Evolutionary conservation across 306 rosid species (phyloP).

Genomic region (Quercus glauca): DNA sequence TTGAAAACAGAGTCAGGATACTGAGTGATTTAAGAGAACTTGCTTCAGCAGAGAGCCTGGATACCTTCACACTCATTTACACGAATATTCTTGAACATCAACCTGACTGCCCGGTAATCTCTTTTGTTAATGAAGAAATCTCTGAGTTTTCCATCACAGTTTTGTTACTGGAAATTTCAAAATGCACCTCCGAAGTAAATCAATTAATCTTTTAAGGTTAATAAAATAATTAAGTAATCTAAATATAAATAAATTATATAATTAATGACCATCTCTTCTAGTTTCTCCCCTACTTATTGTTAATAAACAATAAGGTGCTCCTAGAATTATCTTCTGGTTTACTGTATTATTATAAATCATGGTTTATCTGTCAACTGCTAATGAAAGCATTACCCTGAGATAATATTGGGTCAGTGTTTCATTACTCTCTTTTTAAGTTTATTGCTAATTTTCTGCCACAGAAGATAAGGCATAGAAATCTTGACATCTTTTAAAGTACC

Average conservation of each 20-base stretch:
- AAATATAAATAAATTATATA: not conserved
- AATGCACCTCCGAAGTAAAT: not conserved
- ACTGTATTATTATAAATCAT: no score
- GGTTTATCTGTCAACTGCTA: not conserved
- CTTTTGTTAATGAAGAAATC: not conserved
- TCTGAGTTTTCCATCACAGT: not conserved
- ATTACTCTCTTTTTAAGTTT: not conserved
- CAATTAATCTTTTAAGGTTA: not conserved
- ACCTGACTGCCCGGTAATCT: slow-evolving; percentile 95
- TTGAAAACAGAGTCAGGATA: slow-evolving; percentile 74
- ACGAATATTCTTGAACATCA: slow-evolving; percentile 95
- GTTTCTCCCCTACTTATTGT: not conserved
- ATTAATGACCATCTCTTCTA: not conserved
- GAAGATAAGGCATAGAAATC: not conserved
- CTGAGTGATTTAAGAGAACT: slow-evolving; percentile 89
- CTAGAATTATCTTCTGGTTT: not conserved
- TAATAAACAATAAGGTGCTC: not conserved
- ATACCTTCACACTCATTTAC: slow-evolving; percentile 81
- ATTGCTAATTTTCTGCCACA: not conserved
- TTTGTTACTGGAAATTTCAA: not conserved
- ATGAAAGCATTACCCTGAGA: not conserved
- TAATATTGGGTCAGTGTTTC: not conserved
- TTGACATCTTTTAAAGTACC: not conserved
- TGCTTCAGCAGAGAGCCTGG: slow-evolving; percentile 96
- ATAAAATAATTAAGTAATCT: not conserved